Evolutionary conservation across 345 rosid species (phyloP).

Genomic region (Populus tremula): DNA sequence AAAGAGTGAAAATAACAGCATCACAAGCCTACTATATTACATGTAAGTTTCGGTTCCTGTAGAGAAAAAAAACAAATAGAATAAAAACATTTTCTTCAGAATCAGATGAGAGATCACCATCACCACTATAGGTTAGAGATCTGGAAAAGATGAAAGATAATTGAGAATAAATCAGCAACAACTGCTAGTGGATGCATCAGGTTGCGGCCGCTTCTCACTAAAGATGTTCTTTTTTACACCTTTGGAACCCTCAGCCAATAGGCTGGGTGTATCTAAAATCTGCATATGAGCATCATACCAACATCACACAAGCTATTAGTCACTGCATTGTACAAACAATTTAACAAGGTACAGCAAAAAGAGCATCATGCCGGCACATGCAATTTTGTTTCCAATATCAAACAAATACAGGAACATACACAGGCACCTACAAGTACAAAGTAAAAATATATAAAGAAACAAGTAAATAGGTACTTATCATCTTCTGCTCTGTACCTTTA

Average conservation of each 20-base stretch:
- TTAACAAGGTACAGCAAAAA: not conserved
- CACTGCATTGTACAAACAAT: not conserved
- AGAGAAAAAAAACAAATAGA: not conserved
- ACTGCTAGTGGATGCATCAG: constrained; percentile 42
- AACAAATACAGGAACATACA: not conserved
- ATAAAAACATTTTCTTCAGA: not conserved
- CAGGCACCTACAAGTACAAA: not conserved
- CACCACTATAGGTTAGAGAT: constrained; percentile 2
- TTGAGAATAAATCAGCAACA: constrained; percentile 49
- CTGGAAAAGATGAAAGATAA: not conserved
- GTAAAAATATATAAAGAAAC: not conserved
- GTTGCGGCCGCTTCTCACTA: constrained; percentile 59
- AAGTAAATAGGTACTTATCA: not conserved
- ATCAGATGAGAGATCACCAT: not conserved
- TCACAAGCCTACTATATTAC: constrained; percentile 3
- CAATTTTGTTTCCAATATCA: not conserved
- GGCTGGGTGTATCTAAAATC: constrained; percentile 91
- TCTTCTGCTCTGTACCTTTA: constrained; percentile 51
- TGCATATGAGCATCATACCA: constrained; percentile 23
- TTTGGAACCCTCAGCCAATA: constrained; percentile 66
- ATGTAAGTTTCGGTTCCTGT: constrained; percentile 1
- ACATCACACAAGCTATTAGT: not conserved
- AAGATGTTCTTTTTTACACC: constrained; percentile 84
- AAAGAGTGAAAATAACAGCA: not conserved
- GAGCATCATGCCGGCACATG: not conserved